Conservation (phyloP, 345 rosid species). For the Microthlaspi erraticum region DNA sequence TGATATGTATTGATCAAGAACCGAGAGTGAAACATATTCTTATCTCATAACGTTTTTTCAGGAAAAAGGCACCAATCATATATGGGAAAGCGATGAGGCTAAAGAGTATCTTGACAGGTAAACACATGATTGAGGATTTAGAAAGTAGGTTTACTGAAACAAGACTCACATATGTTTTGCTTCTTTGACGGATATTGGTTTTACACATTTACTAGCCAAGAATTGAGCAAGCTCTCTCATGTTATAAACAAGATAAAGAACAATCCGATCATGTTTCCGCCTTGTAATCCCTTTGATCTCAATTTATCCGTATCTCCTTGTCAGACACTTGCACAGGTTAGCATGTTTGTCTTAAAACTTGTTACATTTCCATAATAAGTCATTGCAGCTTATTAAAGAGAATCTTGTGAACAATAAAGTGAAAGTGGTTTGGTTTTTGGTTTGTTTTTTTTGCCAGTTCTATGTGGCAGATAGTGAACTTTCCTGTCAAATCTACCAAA, state of each 20-base stretch:
- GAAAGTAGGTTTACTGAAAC: background rate
- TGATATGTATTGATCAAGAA: too few relatives aligned
- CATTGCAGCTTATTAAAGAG: background rate
- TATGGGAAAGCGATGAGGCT: constrained; percentile 85
- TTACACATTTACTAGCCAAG: constrained; percentile 53
- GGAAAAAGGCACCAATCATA: constrained; percentile 64
- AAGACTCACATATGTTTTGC: constrained; percentile 1
- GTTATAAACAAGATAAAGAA: constrained; percentile 83
- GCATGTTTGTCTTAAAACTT: background rate
- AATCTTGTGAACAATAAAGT: background rate
- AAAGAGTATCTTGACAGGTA: constrained; percentile 81
- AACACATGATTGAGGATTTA: background rate
- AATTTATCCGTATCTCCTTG: constrained; percentile 81
- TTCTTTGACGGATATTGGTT: constrained; percentile 17
- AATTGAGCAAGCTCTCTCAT: constrained; percentile 77
- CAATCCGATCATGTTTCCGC: constrained; percentile 74
- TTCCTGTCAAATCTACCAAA: constrained; percentile 93
- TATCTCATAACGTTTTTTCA: constrained; percentile 46
- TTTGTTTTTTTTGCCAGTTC: constrained; percentile 55
- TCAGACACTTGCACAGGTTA: constrained; percentile 85
- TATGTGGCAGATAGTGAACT: constrained; percentile 86
- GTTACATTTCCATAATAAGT: background rate
- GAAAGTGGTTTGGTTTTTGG: constrained; percentile 17
- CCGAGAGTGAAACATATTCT: background rate
- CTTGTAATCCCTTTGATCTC: constrained; percentile 80